Conservation (phyloP, 208 protist species). For the Naegleria lovaniensis region DNA sequence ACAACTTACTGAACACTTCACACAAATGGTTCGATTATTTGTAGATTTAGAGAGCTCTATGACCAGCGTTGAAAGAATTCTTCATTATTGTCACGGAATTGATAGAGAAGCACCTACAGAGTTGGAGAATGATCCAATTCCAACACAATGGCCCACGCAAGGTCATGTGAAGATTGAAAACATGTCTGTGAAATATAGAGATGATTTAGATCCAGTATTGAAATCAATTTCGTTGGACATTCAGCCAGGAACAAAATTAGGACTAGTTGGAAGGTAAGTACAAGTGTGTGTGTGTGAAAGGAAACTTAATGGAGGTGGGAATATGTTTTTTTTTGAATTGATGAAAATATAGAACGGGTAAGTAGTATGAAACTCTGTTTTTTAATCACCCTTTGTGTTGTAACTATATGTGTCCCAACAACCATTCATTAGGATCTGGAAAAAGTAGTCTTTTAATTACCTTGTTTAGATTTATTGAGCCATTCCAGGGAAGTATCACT, state of each 20-base stretch:
- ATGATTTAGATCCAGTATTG: conserved; percentile 38
- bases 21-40: conserved; percentile 37
- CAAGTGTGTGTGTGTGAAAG: too few relatives aligned
- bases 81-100: conserved; percentile 65
- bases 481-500: conserved; percentile 42
- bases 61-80: conserved; percentile 69
- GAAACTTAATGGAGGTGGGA: too few relatives aligned
- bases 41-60: conserved; percentile 62
- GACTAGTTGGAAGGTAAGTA: conserved; percentile 55
- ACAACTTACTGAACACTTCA: conserved; percentile 27
- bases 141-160: conserved; percentile 24
- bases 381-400: too few relatives aligned
- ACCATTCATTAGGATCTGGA: conserved; percentile 64
- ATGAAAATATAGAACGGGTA: too few relatives aligned
- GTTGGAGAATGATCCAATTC: neutral
- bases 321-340: too few relatives aligned
- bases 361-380: too few relatives aligned
- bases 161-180: conserved; percentile 21
- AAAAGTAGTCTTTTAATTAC: conserved; percentile 42
- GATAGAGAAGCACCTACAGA: conserved; percentile 26
- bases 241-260: conserved; percentile 52
- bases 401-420: too few relatives aligned
- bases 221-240: conserved; percentile 40
- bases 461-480: conserved; percentile 37
- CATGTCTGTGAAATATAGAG: conserved; percentile 22